Evolutionary conservation across 75 land plant genomes (phyloP), one percentile per base, ranked within the genome.

Genomic region (Ceratopteris richardii): DNA sequence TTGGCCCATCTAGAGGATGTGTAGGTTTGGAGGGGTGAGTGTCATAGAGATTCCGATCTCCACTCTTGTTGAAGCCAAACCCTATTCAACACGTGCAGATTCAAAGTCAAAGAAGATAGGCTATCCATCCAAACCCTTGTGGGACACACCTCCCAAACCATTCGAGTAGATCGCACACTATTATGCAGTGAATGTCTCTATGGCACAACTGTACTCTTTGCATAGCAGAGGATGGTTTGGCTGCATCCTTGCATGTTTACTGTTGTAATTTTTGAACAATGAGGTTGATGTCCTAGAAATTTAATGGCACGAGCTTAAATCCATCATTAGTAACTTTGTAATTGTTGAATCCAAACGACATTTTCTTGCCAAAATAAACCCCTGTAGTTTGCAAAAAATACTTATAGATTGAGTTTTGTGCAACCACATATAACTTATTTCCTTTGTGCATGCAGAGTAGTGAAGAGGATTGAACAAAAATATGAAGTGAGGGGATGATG

Each of bases 71-170:
- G n/a, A n/a, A n/a, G n/a, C n/a, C n/a, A n/a, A n/a, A n/a, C n/a
- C n/a, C n/a, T n/a, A n/a, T n/a, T n/a, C n/a, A n/a, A n/a, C n/a
- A n/a, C n/a, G n/a, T n/a, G n/a, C n/a, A n/a, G 56, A 61, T 44
- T 22, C 51, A 11, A 44, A 80, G 19, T 37, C 50, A 10, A 58
- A 60, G 7, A 79, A 75, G 4, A 52, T 86, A 26, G 55, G 85
- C 13, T 87, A 81, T 56, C 56, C 84, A 20, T 60, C 87, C 67
- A 85, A 93, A 10, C 93, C 97, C 23, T 25, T 87, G 12, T 90
- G 93, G 97, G 88, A 87, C 68, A 67, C 72, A 10, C 88, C 93
- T 23, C 88, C 88, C 7, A 58, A 63, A 9, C 37, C 37, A 3
- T 33, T 33, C 9, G 7, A 33, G 7, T 9, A 33, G 3, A 80